Percentiles rank a stretch among this genome's conserved stretches.
Evolutionary conservation across 345 rosid genomes (phyloP).

Genomic region (Cardiospermum halicacabum): DNA sequence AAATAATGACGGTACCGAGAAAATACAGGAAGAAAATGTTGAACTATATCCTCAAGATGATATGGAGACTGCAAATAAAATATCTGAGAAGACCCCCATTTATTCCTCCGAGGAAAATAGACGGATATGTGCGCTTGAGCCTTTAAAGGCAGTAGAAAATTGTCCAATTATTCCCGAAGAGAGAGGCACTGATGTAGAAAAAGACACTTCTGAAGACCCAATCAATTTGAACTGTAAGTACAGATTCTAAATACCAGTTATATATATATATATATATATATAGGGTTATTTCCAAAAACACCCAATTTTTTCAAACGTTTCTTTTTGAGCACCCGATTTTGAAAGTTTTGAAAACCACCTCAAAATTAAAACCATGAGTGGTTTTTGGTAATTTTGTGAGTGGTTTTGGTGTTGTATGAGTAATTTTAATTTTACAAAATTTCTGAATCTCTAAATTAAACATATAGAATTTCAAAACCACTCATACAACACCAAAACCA

Average conservation of each 20-base stretch:
- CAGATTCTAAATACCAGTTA: neutral
- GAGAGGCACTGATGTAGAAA: neutral
- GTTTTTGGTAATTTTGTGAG: too few relatives aligned
- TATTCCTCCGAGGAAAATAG: slow-evolving; percentile 2
- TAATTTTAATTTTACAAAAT: too few relatives aligned
- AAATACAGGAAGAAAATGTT: neutral
- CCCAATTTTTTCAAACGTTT: too few relatives aligned
- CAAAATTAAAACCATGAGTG: too few relatives aligned
- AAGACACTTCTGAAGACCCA: neutral
- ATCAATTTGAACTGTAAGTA: slow-evolving; percentile 11
- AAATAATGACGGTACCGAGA: neutral
- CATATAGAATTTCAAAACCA: too few relatives aligned
- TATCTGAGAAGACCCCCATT: neutral
- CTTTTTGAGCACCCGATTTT: too few relatives aligned
- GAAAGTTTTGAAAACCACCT: too few relatives aligned
- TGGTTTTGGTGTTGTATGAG: too few relatives aligned
- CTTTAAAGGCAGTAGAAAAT: slow-evolving; percentile 3
- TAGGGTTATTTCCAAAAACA: too few relatives aligned
- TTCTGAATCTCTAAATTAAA: too few relatives aligned
- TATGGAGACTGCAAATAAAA: slow-evolving; percentile 2
- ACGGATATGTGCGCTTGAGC: neutral
- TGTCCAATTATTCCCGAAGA: slow-evolving; percentile 7
- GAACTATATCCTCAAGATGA: neutral
- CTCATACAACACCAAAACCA: too few relatives aligned
- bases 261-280: neutral